Conservation (phyloP, 2,329 filamentous ascomycete species). For the Epicoccum nigrum region DNA sequence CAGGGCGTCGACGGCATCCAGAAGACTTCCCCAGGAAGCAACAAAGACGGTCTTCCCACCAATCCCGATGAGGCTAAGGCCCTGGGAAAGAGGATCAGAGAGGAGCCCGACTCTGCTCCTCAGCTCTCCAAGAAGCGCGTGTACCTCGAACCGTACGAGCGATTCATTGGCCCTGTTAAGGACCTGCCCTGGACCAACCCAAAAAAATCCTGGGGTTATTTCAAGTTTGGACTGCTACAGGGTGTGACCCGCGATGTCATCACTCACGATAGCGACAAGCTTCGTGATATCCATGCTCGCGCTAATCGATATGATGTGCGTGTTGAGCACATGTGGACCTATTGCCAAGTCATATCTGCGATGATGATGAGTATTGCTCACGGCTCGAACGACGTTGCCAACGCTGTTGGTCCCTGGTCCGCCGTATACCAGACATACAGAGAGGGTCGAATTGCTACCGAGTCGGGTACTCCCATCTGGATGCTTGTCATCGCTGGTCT, state of each 20-base stretch:
- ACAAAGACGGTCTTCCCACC: conserved; percentile 11
- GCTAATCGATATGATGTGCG: conserved; percentile 54
- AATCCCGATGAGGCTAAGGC: conserved; percentile 20
- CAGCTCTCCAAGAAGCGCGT: conserved; percentile 22
- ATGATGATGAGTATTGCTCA: conserved; percentile 76
- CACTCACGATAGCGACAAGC: conserved; percentile 47
- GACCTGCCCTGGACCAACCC: conserved; percentile 41
- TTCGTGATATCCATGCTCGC: conserved; percentile 50
- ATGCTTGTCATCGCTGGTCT: conserved; percentile 62
- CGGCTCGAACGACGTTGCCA: conserved; percentile 71
- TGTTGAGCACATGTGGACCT: conserved; percentile 57
- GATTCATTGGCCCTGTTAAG: conserved; percentile 45
- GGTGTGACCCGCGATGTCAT: conserved; percentile 51
- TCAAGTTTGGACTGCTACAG: conserved; percentile 54
- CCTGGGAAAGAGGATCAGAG: conserved; percentile 21
- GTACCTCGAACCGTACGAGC: conserved; percentile 41
- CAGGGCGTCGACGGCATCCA: conserved; percentile 13
- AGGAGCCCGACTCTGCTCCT: conserved; percentile 13
- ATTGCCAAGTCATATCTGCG: conserved; percentile 56
- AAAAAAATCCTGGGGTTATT: conserved; percentile 45
- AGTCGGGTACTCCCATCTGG: conserved; percentile 64
- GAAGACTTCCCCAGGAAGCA: conserved; percentile 10
- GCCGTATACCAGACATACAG: conserved; percentile 67
- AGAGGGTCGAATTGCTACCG: conserved; percentile 53
- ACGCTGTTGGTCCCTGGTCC: conserved; percentile 61